Conservation (phyloP, 176 grass and related monocot genomes). For the Puya raimondii region DNA sequence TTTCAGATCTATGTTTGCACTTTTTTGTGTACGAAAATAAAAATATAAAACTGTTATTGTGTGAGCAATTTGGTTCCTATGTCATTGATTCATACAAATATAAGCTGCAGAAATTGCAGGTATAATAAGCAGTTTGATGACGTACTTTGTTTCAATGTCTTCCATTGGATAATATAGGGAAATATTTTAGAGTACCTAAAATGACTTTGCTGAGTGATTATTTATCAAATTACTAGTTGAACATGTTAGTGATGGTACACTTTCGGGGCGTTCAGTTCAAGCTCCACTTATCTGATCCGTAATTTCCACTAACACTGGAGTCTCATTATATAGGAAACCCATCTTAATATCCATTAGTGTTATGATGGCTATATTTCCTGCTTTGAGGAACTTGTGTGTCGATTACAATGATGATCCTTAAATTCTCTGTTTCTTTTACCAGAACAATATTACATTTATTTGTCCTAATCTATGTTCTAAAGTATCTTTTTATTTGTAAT, state of each 20-base stretch:
- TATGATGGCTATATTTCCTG: background rate
- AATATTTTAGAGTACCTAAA: no score
- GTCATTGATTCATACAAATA: no score
- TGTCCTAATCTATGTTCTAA: background rate
- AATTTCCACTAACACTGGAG: background rate
- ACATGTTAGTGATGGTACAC: background rate
- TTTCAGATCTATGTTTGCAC: no score
- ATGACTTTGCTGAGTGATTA: background rate
- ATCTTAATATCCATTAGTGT: background rate
- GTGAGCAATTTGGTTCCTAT: no score
- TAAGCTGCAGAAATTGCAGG: no score
- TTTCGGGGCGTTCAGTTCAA: background rate
- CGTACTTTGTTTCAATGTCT: no score
- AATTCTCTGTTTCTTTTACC: background rate
- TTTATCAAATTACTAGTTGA: background rate
- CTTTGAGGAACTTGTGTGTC: background rate
- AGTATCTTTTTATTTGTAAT: slow-evolving; percentile 8
- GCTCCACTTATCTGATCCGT: background rate
- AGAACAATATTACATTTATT: slow-evolving; percentile 6
- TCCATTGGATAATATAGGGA: no score
- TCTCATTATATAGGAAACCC: background rate
- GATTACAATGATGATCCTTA: background rate
- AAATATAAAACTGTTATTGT: no score
- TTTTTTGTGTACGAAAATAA: no score
- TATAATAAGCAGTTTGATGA: no score